Evolutionary conservation across 73 alveolate species (phyloP).

Genomic region (Paramecium tetraurelia): DNA sequence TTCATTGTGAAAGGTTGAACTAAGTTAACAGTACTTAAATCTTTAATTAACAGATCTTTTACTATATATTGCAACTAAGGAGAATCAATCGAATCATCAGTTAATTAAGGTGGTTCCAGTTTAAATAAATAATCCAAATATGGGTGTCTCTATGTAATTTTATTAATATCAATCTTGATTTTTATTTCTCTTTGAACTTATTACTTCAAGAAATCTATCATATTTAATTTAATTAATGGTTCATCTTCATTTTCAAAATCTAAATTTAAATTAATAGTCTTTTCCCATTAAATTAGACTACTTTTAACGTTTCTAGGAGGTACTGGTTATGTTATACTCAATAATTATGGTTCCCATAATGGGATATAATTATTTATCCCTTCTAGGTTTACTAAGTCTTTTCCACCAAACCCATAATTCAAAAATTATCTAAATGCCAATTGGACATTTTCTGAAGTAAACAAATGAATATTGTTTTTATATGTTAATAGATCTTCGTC

Average conservation of each 20-base stretch:
- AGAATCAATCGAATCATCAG: background rate
- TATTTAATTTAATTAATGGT: background rate
- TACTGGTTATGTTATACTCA: background rate
- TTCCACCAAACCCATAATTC: background rate
- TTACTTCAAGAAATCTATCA: background rate
- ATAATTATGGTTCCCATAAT: conserved; percentile 28
- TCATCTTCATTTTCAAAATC: background rate
- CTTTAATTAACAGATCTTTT: background rate
- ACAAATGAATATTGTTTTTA: background rate
- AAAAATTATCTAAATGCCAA: background rate
- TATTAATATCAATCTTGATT: background rate
- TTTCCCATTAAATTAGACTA: conserved; percentile 8
- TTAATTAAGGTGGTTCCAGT: background rate
- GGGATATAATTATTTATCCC: background rate
- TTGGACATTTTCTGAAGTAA: background rate
- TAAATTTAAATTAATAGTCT: background rate
- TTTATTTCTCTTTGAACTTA: conserved; percentile 6
- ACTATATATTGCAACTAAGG: background rate
- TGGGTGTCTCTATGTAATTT: background rate
- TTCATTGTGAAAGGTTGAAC: background rate
- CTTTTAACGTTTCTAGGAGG: background rate
- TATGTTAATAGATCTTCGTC: background rate
- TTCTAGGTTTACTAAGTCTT: background rate
- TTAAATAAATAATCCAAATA: conserved; percentile 42
- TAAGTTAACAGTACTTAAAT: background rate